These are phyloP conservation scores for Botrytis galanthina DNA, from an alignment of 2,329 filamentous ascomycete species.

Conservation along the genomic window DNA sequence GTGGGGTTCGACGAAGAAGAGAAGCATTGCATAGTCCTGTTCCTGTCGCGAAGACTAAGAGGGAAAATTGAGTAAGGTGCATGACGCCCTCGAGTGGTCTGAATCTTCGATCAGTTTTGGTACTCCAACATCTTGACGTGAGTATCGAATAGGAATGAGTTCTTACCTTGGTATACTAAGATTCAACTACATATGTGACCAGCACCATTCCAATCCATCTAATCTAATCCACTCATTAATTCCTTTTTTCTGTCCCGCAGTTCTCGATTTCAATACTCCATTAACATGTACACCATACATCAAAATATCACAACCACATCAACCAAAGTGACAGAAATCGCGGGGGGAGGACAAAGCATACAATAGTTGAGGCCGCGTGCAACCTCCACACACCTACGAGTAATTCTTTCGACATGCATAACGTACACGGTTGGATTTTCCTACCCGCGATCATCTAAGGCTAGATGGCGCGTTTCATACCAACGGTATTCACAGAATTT, in stretches of 20 bases:
- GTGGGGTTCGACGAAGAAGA: background rate
- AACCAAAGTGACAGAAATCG: background rate
- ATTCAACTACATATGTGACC: slow-evolving; percentile 3
- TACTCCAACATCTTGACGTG: background rate
- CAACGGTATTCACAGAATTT: background rate
- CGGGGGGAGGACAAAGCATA: slow-evolving; percentile 3
- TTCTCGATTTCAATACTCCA: background rate
- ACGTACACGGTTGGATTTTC: background rate
- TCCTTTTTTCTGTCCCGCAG: slow-evolving; percentile 10
- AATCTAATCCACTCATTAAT: background rate
- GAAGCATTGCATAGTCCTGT: slow-evolving; percentile 11
- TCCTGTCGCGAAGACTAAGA: slow-evolving; percentile 13
- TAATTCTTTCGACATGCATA: background rate
- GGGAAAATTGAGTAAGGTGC: slow-evolving; percentile 1
- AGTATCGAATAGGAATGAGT: background rate
- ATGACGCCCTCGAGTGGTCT: slow-evolving; percentile 3
- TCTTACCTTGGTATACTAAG: background rate
- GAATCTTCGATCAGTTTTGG: background rate
- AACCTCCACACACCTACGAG: background rate
- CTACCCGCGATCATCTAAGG: background rate
- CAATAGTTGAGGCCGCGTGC: background rate
- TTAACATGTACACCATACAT: background rate
- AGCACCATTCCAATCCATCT: slow-evolving; percentile 1
- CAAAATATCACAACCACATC: background rate
- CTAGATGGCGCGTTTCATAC: slow-evolving; percentile 3